Percentiles rank a stretch among this genome's conserved stretches.
phyloP scores from a whole-genome alignment of 2,329 filamentous ascomycete genomes.

The Geosmithia morbida region DNA sequence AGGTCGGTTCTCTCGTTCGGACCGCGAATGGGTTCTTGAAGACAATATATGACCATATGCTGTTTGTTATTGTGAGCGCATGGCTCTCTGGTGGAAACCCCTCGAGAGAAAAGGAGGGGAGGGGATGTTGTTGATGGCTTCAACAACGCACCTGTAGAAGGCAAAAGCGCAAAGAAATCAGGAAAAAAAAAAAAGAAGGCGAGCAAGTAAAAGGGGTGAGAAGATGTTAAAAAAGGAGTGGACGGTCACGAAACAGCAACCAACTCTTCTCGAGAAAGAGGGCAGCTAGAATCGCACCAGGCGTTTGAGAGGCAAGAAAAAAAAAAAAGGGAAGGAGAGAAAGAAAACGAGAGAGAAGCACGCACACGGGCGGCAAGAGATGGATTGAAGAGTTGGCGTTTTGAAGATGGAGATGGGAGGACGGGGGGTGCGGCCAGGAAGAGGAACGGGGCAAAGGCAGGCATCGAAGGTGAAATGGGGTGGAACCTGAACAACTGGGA shows the following conservation, averaged over 20 bases:
- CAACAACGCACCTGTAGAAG: neutral
- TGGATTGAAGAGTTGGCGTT: neutral
- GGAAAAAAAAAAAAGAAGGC: conserved; percentile 2
- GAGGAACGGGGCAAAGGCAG: neutral
- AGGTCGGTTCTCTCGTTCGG: conserved; percentile 1
- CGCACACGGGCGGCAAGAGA: conserved; percentile 2
- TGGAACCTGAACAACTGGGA: neutral
- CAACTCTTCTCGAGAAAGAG: conserved; percentile 29
- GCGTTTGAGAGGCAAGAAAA: conserved; percentile 1
- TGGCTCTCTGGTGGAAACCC: neutral
- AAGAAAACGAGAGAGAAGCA: neutral
- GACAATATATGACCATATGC: too few species aligned
- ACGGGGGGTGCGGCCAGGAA: neutral
- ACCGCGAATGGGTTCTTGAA: neutral
- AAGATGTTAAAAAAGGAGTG: conserved; percentile 30
- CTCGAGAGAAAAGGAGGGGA: too few species aligned
- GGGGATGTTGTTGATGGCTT: too few species aligned
- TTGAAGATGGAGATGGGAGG: neutral
- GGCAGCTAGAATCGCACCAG: conserved; percentile 44
- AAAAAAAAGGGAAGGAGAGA: neutral
- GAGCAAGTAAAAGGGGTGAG: conserved; percentile 6
- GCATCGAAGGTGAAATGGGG: neutral
- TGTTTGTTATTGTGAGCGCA: too few species aligned
- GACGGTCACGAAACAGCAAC: conserved; percentile 44
- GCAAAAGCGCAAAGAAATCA: conserved; percentile 4